Evolutionary conservation across 495 filamentous ascomycete species (phyloP), one percentile per base, ranked within the genome.

Genomic region (Alectoria sarmentosa): DNA sequence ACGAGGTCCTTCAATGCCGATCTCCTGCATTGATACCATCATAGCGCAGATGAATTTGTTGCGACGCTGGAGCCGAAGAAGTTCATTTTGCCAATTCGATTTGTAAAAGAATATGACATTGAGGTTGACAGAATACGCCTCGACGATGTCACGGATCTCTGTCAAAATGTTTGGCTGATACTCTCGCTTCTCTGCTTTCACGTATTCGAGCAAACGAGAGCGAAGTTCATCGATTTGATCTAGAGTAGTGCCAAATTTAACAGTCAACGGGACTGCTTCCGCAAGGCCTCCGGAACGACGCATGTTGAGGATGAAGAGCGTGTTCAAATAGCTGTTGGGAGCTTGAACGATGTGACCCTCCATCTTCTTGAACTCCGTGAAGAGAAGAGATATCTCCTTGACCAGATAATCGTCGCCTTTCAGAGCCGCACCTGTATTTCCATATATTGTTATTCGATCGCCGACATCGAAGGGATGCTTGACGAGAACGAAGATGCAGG

Each of bases 81-180:
- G 81, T 71, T 98, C 94, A 75, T 97, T 97, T 70, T 97, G 92
- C 85, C 86, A 88, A 70, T 88, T 96, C 60, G 88, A 90, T 73
- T 97, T 98, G 81, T 96, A 96, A 77, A 98, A 96, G 78, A 96
- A 97, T 67, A 97, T 88, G 61, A 98, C 86, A 74, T 97, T 97
- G 64, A 98, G 81, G 14, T 89, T 96, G 69, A 97, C 76, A 19
- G 80, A 82, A 79, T 88, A 84, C 52, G 81, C 84, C 60, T 88
- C 84, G 19, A 77, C 77, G n/a, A 88, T 81, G 34, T 81, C 80
- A 21, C 84, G 82, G 34, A 98, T 79, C 71, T 98, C 93, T 2
- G 94, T 97, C 56, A 97, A 82, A 64, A 98, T 93, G 67, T 92
- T 92, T 60, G 81, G 80, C 65, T 94, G 91, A 75, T 92, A 97